Conservation (phyloP, 2,329 filamentous ascomycete genomes). For the Rutstroemia sp. region DNA sequence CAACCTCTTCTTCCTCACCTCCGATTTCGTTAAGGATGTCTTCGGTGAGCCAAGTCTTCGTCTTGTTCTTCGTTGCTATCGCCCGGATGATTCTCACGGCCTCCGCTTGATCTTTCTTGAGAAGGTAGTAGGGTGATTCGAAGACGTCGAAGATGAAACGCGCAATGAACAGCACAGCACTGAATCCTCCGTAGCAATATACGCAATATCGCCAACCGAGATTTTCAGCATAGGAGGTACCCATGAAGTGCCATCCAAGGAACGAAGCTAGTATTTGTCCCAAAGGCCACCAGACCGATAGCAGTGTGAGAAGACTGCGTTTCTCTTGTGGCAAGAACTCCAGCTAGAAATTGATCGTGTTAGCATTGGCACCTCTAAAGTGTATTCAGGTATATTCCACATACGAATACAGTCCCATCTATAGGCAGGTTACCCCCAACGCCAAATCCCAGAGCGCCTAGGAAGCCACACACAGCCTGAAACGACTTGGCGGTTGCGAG, state of each 20-base stretch:
- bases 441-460: conserved; percentile 56
- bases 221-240: conserved; percentile 39
- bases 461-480: conserved; percentile 53
- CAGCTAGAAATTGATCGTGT: conserved; percentile 33
- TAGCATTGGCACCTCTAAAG: not conserved
- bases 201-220: conserved; percentile 74
- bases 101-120: conserved; percentile 71
- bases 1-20: conserved; percentile 25
- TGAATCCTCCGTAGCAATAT: conserved; percentile 62
- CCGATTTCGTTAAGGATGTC: conserved; percentile 55
- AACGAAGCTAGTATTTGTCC: conserved; percentile 68
- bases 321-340: conserved; percentile 74
- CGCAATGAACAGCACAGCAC: conserved; percentile 68
- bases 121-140: conserved; percentile 78
- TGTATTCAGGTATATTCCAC: not conserved
- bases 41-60: conserved; percentile 68
- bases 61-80: conserved; percentile 63
- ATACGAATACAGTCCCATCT: conserved; percentile 6
- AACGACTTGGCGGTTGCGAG: conserved; percentile 62
- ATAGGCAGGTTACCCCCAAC: conserved; percentile 47
- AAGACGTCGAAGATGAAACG: conserved; percentile 76
- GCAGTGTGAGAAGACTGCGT: conserved; percentile 65
- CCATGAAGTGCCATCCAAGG: conserved; percentile 70
- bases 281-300: conserved; percentile 84
- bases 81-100: conserved; percentile 75